A percentile compares a stretch with the other conserved stretches of the same genome.
phyloP scores from a whole-genome alignment of 768 basidiomycete species.

The Cyclocybe aegerita region DNA sequence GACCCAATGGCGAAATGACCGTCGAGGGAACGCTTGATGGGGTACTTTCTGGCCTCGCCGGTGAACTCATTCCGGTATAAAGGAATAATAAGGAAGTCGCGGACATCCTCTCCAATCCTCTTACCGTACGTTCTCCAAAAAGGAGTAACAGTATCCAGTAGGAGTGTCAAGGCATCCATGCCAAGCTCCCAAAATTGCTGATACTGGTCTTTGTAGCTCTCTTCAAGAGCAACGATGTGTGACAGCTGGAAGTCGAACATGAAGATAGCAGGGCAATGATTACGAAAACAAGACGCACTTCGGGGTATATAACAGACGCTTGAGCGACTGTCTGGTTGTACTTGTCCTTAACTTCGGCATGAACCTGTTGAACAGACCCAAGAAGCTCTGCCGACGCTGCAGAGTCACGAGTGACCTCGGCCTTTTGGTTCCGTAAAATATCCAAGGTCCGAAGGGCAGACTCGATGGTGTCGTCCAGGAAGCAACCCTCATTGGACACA shows the following conservation, averaged over 20 bases:
- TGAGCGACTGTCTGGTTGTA: slow-evolving; percentile 66
- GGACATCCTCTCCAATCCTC: slow-evolving; percentile 76
- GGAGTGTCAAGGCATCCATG: slow-evolving; percentile 72
- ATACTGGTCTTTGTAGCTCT: slow-evolving; percentile 78
- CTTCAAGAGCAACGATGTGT: slow-evolving; percentile 67
- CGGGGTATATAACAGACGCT: slow-evolving; percentile 77
- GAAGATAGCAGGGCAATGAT: slow-evolving; percentile 1
- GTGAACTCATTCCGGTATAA: slow-evolving; percentile 85
- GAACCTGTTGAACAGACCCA: slow-evolving; percentile 51
- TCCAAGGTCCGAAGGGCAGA: slow-evolving; percentile 49
- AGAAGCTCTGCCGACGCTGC: slow-evolving; percentile 49
- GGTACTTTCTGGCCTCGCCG: slow-evolving; percentile 69
- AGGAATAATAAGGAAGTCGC: slow-evolving; percentile 80
- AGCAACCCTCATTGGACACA: slow-evolving; percentile 30
- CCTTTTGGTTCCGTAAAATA: slow-evolving; percentile 46
- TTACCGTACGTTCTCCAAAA: slow-evolving; percentile 84
- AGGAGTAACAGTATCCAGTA: slow-evolving; percentile 75
- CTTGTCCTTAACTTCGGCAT: slow-evolving; percentile 56
- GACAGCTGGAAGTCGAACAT: slow-evolving; percentile 49
- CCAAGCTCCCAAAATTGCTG: slow-evolving; percentile 82
- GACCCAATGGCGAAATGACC: slow-evolving; percentile 70
- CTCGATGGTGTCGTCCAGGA: slow-evolving; percentile 55
- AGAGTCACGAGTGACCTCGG: slow-evolving; percentile 44
- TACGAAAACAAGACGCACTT: slow-evolving; percentile 42
- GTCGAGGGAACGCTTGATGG: slow-evolving; percentile 56